These are phyloP conservation scores for Pelargonium myrrhifolium DNA, from an alignment of 441 rosid genomes.

Conservation along the genomic window DNA sequence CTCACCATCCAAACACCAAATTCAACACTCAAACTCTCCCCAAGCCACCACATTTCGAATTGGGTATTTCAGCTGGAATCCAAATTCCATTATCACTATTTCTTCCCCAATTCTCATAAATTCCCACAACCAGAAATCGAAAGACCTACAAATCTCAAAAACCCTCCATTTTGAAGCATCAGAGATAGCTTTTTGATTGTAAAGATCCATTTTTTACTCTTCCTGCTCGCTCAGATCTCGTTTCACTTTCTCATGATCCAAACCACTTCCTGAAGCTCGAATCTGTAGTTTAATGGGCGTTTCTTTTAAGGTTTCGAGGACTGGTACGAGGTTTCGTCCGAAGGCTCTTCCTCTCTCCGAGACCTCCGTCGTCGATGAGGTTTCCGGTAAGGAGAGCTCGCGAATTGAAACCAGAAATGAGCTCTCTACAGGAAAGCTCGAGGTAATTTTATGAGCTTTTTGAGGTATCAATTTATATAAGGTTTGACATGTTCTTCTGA, in stretches of 20 bases:
- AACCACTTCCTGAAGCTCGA: background rate
- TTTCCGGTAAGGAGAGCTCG: constrained; percentile 31
- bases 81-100: background rate
- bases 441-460: constrained; percentile 32
- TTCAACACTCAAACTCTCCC: too few relatives aligned
- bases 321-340: constrained; percentile 57
- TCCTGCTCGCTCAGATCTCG: background rate
- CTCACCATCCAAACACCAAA: constrained; percentile 10
- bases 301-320: constrained; percentile 73
- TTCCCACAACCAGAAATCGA: background rate
- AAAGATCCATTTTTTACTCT: background rate
- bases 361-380: constrained; percentile 18
- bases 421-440: constrained; percentile 20
- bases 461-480: too few relatives aligned
- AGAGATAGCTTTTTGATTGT: background rate
- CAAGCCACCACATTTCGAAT: background rate
- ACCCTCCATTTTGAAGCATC: background rate
- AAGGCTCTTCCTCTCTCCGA: constrained; percentile 38
- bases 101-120: background rate
- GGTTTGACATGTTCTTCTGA: background rate
- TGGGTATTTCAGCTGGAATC: background rate
- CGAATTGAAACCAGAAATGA: constrained; percentile 5
- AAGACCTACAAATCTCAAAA: background rate
- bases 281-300: constrained; percentile 47
- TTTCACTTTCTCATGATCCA: background rate